Evolutionary conservation across 169 alveolate genomes (phyloP).

Genomic region (Nephromyces sp.): DNA sequence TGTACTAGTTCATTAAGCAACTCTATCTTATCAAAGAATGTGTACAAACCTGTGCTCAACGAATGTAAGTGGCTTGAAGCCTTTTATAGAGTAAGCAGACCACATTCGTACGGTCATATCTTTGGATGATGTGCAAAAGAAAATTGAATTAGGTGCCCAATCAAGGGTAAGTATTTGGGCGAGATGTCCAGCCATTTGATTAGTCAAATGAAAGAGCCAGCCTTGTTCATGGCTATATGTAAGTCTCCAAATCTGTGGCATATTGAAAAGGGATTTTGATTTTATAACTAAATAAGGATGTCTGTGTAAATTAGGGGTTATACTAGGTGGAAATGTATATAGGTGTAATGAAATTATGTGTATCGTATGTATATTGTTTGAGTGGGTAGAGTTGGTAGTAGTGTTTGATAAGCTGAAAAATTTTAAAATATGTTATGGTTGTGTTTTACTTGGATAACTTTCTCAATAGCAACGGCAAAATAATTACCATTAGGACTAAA

Average conservation of each 20-base stretch:
- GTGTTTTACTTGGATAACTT: not conserved
- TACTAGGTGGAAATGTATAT: too few relatives aligned
- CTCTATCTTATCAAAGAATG: too few relatives aligned
- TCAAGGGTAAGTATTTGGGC: conserved; percentile 50
- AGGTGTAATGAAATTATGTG: too few relatives aligned
- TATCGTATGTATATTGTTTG: too few relatives aligned
- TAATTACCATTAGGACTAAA: conserved; percentile 4
- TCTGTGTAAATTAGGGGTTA: too few relatives aligned
- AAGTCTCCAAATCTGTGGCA: conserved; percentile 45
- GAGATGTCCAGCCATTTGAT: conserved; percentile 58
- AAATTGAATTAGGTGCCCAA: conserved; percentile 56
- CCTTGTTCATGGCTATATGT: conserved; percentile 42
- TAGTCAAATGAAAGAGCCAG: conserved; percentile 48
- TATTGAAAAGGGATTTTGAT: not conserved
- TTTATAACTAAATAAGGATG: too few relatives aligned
- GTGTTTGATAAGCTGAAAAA: too few relatives aligned
- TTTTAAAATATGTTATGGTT: too few relatives aligned
- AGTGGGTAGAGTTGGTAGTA: too few relatives aligned
- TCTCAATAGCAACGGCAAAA: conserved; percentile 5
- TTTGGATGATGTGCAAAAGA: conserved; percentile 51
- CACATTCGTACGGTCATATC: conserved; percentile 70
- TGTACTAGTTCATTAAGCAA: too few relatives aligned
- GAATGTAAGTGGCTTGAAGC: not conserved
- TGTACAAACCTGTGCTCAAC: not conserved
- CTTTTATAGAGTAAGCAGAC: conserved; percentile 26